Percentiles rank a stretch among this genome's conserved stretches.
phyloP scores from a whole-genome alignment of 805 yeast species.

The Middelhovenomyces tepae region DNA sequence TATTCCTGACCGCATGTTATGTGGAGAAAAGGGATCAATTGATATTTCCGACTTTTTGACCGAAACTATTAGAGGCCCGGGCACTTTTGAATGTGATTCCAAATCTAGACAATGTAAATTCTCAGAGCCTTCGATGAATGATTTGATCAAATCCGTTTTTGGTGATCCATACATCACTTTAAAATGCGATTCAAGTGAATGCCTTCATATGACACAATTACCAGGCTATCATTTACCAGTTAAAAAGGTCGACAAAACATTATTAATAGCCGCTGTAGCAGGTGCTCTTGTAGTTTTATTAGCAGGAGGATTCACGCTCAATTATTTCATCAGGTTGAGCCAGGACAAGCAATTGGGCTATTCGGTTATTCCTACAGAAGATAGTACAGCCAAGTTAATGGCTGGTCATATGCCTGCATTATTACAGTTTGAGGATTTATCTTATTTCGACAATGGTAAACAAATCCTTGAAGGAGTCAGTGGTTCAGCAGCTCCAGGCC shows the following conservation, averaged over 20 bases:
- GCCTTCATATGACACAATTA: slow-evolving; percentile 83
- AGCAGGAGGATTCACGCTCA: slow-evolving; percentile 9
- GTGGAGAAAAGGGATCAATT: slow-evolving; percentile 90
- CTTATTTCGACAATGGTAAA: slow-evolving; percentile 47
- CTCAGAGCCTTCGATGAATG: slow-evolving; percentile 95
- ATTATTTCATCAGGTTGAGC: slow-evolving; percentile 13
- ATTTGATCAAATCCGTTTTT: slow-evolving; percentile 77
- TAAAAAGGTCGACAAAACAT: slow-evolving; percentile 22
- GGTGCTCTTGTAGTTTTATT: slow-evolving; percentile 12
- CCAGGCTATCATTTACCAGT: slow-evolving; percentile 81
- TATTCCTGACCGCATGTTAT: slow-evolving; percentile 83
- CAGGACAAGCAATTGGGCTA: slow-evolving; percentile 15
- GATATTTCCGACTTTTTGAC: slow-evolving; percentile 89
- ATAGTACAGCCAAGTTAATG: slow-evolving; percentile 39
- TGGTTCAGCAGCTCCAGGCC: slow-evolving; percentile 80
- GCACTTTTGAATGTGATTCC: slow-evolving; percentile 77
- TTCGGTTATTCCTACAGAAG: slow-evolving; percentile 27
- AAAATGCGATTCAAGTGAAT: slow-evolving; percentile 78
- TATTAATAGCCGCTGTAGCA: slow-evolving; percentile 19
- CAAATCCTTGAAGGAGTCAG: slow-evolving; percentile 53
- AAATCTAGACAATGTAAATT: slow-evolving; percentile 56
- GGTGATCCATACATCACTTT: slow-evolving; percentile 90
- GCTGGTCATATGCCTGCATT: slow-evolving; percentile 57
- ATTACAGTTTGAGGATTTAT: slow-evolving; percentile 64
- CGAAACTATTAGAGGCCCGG: slow-evolving; percentile 89